Evolutionary conservation across 352 stramenopile genomes (phyloP).

Genomic region (Globisporangium spinosum): DNA sequence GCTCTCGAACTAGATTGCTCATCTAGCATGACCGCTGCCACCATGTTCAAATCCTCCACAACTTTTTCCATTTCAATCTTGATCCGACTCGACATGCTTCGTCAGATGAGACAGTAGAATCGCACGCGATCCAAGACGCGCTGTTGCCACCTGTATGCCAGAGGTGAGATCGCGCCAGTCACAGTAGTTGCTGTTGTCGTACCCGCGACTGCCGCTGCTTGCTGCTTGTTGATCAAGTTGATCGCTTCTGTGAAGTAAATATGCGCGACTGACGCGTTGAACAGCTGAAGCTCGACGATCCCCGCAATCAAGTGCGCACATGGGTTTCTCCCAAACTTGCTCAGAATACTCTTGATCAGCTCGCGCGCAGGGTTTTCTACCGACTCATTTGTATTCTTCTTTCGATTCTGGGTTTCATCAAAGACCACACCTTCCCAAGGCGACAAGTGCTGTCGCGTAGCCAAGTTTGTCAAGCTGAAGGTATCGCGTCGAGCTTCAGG

Average conservation of each 20-base stretch:
- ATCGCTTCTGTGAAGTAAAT: slow-evolving; percentile 45
- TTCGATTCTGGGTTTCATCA: slow-evolving; percentile 13
- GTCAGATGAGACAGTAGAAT: slow-evolving; percentile 53
- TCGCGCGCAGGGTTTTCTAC: slow-evolving; percentile 20
- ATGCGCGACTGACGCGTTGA: slow-evolving; percentile 32
- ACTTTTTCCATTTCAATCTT: slow-evolving; percentile 49
- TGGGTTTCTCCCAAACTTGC: slow-evolving; percentile 24
- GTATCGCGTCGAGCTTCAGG: slow-evolving; percentile 13
- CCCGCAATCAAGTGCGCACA: slow-evolving; percentile 49
- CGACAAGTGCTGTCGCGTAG: slow-evolving; percentile 11
- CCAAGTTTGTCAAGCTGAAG: background rate
- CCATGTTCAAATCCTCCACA: slow-evolving; percentile 52
- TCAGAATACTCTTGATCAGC: slow-evolving; percentile 21
- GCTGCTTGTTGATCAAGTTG: slow-evolving; percentile 23
- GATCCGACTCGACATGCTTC: slow-evolving; percentile 37
- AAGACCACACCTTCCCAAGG: slow-evolving; percentile 40
- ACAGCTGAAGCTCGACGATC: slow-evolving; percentile 47
- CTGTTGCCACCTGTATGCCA: slow-evolving; percentile 33
- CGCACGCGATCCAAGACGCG: slow-evolving; percentile 35
- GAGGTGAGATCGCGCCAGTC: slow-evolving; percentile 12
- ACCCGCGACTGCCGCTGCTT: background rate
- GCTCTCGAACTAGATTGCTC: slow-evolving; percentile 9
- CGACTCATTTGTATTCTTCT: background rate
- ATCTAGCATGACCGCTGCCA: slow-evolving; percentile 27
- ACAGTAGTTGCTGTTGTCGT: background rate